phyloP scores from a whole-genome alignment of 225 moss, liverwort and hornwort genomes.

The Sphagnum tenellum region DNA sequence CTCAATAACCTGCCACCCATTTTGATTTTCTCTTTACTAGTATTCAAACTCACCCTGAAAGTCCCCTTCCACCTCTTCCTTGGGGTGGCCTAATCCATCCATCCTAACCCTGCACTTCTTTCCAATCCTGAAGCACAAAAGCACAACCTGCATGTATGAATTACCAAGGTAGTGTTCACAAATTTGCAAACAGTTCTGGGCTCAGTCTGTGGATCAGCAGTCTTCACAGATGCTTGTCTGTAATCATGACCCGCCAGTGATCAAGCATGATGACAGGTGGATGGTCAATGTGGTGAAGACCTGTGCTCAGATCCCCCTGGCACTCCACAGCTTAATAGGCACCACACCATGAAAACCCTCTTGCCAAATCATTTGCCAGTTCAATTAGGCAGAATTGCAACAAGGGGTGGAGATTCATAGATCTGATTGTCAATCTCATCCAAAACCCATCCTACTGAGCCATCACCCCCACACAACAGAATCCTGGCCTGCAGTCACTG shows the following conservation, averaged over 20 bases:
- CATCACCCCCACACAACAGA: conserved; percentile 50
- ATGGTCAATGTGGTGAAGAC: conserved; percentile 44
- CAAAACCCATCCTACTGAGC: conserved; percentile 53
- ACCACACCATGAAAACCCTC: conserved; percentile 48
- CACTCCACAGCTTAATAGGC: conserved; percentile 33
- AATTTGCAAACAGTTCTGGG: conserved; percentile 17
- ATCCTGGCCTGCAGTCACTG: no score
- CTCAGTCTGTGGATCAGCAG: conserved; percentile 5
- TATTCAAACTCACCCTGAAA: no score
- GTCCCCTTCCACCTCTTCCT: no score
- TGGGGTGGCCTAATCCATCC: no score
- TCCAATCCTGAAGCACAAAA: no score
- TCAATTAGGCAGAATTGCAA: conserved; percentile 38
- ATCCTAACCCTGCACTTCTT: no score
- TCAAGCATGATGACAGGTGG: conserved; percentile 48
- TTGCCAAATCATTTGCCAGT: conserved; percentile 47
- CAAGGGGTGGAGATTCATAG: conserved; percentile 44
- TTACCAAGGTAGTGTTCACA: conserved; percentile 48
- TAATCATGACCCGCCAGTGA: conserved; percentile 36
- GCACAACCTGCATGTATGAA: no score
- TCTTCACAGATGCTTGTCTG: conserved; percentile 19
- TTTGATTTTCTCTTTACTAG: no score
- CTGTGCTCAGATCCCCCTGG: conserved; percentile 33
- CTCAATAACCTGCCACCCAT: no score
- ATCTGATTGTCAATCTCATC: conserved; percentile 27